phyloP scores from a whole-genome alignment of 2,329 filamentous ascomycete species.

The Nemania bipapillata region DNA sequence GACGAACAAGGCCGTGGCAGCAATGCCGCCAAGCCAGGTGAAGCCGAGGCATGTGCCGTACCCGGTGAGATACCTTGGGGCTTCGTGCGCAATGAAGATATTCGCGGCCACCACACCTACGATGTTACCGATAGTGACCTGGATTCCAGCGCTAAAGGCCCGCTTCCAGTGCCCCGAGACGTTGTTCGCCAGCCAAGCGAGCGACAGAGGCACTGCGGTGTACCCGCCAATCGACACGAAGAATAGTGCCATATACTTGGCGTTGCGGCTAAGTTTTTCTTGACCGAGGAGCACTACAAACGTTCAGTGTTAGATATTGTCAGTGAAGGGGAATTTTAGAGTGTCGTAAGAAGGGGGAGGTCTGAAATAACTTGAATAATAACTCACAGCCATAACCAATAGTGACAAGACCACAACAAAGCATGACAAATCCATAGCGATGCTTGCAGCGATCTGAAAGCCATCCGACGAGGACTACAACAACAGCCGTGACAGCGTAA shows the following conservation, averaged over 20 bases:
- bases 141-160: conserved; percentile 60
- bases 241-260: conserved; percentile 54
- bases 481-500: conserved; percentile 51
- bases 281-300: conserved; percentile 50
- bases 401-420: conserved; percentile 46
- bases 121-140: conserved; percentile 63
- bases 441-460: conserved; percentile 52
- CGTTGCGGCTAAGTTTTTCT: conserved; percentile 42
- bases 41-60: conserved; percentile 52
- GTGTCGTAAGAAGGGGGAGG: neutral
- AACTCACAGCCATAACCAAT: conserved; percentile 46
- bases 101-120: conserved; percentile 53
- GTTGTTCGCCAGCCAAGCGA: conserved; percentile 65
- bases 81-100: conserved; percentile 52
- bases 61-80: conserved; percentile 53
- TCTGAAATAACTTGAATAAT: no score
- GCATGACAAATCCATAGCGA: conserved; percentile 52
- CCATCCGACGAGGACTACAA: conserved; percentile 50
- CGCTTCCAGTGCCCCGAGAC: conserved; percentile 64
- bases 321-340: neutral
- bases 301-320: neutral
- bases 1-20: conserved; percentile 54
- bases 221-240: conserved; percentile 53
- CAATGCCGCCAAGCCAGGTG: conserved; percentile 50
- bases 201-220: conserved; percentile 50